These are phyloP conservation scores for Dothideomycetes sp. DNA, from an alignment of 2,329 filamentous ascomycete genomes.

Conservation along the genomic window DNA sequence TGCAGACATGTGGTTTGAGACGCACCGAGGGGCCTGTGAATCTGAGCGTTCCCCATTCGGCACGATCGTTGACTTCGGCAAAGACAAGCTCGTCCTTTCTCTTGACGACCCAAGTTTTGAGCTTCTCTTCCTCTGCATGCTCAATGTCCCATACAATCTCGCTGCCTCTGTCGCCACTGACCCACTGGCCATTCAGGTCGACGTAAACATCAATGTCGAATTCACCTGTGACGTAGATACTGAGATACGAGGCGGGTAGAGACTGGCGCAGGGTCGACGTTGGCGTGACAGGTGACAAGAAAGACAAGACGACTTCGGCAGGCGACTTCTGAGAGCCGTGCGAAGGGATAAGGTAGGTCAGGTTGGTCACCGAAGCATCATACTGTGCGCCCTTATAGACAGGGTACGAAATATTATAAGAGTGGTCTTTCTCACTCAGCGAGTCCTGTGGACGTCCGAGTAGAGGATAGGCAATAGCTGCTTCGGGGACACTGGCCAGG, in stretches of 20 bases:
- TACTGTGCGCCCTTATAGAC: conserved; percentile 53
- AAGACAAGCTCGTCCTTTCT: conserved; percentile 57
- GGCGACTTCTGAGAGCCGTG: conserved; percentile 27
- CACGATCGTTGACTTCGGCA: conserved; percentile 62
- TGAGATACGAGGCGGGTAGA: conserved; percentile 73
- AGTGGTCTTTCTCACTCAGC: conserved; percentile 36
- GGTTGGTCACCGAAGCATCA: conserved; percentile 61
- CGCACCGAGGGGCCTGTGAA: conserved; percentile 56
- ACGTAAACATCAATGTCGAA: conserved; percentile 43
- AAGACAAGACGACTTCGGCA: conserved; percentile 52
- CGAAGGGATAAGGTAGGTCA: conserved; percentile 53
- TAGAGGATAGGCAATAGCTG: conserved; percentile 53
- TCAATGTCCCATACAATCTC: conserved; percentile 60
- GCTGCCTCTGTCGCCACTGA: conserved; percentile 63
- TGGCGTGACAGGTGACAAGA: conserved; percentile 70
- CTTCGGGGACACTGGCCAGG: conserved; percentile 51
- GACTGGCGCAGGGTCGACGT: conserved; percentile 72
- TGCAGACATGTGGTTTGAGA: neutral
- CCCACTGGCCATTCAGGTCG: conserved; percentile 57
- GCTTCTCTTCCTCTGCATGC: conserved; percentile 26
- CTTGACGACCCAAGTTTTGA: conserved; percentile 59
- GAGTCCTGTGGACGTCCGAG: conserved; percentile 59
- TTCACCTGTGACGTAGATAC: conserved; percentile 57
- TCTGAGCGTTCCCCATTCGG: conserved; percentile 76
- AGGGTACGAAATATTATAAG: conserved; percentile 50